Percentiles rank a stretch among this genome's conserved stretches.
These are phyloP conservation scores for Cyamopsis tetragonoloba DNA, from an alignment of 306 rosid genomes.

Conservation along the genomic window DNA sequence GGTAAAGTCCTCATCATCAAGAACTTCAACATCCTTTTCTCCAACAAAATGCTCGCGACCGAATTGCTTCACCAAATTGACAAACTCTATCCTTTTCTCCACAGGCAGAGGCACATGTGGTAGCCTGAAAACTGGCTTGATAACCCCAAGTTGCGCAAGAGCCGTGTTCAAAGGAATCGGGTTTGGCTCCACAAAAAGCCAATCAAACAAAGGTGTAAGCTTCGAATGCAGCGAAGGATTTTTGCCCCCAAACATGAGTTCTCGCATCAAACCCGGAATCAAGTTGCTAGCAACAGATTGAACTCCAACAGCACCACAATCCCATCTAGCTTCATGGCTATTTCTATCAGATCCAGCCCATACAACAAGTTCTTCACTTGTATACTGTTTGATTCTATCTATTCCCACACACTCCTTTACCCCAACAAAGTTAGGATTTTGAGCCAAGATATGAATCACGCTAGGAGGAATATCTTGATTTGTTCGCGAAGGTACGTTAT, in stretches of 20 bases:
- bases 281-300: constrained; percentile 65
- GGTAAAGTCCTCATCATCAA: constrained; percentile 47
- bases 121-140: constrained; percentile 82
- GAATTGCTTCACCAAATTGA: constrained; percentile 61
- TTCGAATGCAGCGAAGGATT: constrained; percentile 50
- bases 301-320: constrained; percentile 78
- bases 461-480: constrained; percentile 79
- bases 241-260: constrained; percentile 66
- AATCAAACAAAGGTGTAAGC: constrained; percentile 61
- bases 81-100: constrained; percentile 69
- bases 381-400: constrained; percentile 55
- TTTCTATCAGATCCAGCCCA: constrained; percentile 76
- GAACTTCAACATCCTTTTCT: constrained; percentile 60
- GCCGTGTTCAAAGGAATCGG: constrained; percentile 75
- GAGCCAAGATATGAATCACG: constrained; percentile 45
- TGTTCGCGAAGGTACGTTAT: constrained; percentile 69
- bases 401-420: constrained; percentile 80
- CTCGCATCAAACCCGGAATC: constrained; percentile 61
- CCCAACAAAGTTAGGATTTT: constrained; percentile 65
- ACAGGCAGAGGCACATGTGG: constrained; percentile 81
- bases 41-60: constrained; percentile 80
- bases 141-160: constrained; percentile 89
- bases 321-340: constrained; percentile 87
- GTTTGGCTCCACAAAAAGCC: constrained; percentile 70
- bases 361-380: constrained; percentile 51